Base-by-base conservation (phyloP, 352 stramenopile species). In the Pythium diclinum region DNA sequence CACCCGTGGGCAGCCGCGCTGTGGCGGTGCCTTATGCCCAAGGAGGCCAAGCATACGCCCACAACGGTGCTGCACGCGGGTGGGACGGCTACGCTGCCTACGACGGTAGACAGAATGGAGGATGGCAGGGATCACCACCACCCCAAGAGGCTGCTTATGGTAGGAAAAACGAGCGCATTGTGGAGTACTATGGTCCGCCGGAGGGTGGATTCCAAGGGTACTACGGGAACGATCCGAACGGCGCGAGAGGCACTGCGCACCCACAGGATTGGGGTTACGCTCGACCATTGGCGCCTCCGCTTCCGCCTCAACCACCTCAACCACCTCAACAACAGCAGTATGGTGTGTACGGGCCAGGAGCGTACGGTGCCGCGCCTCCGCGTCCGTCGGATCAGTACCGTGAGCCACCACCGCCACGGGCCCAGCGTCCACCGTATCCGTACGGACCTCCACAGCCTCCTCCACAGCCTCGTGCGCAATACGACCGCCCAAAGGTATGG, bases 141-240 rank as follows among this genome's bases (percentile, higher is more conserved):
- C 25, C n/a, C 28, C n/a, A 19, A 1, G 63, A 69, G 25, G 40
- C 3, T 23, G 55, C 47, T 5, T 66, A 63, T 30, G 53, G 23
- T 17, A 61, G 38, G 34, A 71, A 71, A 34, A 66, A 63, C 44
- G 65, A 71, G 47, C 58, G 65, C 30, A 67, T 71, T 30, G 65
- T 71, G 14, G 65, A 71, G 54, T 71, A 71, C 34, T 71, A 60
- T 30, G 55, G 49, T 13, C 53, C 65, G 7, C 63, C 48, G n/a
- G 17, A 52, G 17, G 38, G 25, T 46, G 48, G 49, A 34, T 67
- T 60, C 44, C 16, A 11, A 40, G 58, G 30, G 6, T 71, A 71
- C 58, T 71, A 71, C 33, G 58, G 57, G 11, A 49, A 13, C 23
- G 25, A 30, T 51, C 44, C 44, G 44, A 51, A 23, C 44, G 44